A percentile compares a stretch with the other conserved stretches of the same genome.
These are phyloP conservation scores for Gynostemma pentaphyllum DNA, from an alignment of 306 rosid species.

Conservation along the genomic window DNA sequence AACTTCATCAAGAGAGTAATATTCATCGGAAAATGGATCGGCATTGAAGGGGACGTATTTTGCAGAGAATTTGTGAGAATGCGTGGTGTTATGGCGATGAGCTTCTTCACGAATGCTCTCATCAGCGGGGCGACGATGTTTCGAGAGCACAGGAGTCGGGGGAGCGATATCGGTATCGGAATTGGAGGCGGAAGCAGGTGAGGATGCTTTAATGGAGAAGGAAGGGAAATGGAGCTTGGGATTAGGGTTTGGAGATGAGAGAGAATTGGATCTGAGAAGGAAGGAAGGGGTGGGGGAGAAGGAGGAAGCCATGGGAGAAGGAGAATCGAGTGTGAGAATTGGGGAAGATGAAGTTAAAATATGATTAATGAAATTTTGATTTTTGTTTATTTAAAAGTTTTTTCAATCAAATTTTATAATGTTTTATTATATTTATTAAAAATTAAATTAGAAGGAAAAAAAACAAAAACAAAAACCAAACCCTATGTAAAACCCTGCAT, in stretches of 20 bases:
- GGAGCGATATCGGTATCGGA: slow-evolving; percentile 11
- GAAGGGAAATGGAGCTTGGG: not conserved
- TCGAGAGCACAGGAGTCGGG: slow-evolving; percentile 6
- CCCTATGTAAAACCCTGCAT: too few relatives aligned
- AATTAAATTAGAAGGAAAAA: too few relatives aligned
- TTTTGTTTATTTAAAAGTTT: too few relatives aligned
- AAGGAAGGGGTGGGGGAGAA: not conserved
- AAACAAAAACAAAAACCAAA: too few relatives aligned
- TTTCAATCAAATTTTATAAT: too few relatives aligned
- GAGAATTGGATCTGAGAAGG: not conserved
- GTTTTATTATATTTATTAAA: too few relatives aligned
- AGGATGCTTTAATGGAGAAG: not conserved
- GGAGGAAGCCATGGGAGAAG: not conserved
- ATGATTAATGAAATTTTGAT: too few relatives aligned
- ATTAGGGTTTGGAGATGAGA: not conserved
- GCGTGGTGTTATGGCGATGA: slow-evolving; percentile 40
- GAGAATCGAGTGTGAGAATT: not conserved
- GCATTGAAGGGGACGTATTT: slow-evolving; percentile 66
- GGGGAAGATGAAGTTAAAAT: not conserved
- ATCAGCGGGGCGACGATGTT: slow-evolving; percentile 44
- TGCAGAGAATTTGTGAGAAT: slow-evolving; percentile 49
- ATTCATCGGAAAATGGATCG: slow-evolving; percentile 37
- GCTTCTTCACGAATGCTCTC: slow-evolving; percentile 76
- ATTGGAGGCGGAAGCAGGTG: slow-evolving; percentile 14
- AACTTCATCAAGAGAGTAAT: slow-evolving; percentile 81